Base-by-base conservation (phyloP, 805 yeast genomes). In the Cyberlindnera sargentensis region DNA sequence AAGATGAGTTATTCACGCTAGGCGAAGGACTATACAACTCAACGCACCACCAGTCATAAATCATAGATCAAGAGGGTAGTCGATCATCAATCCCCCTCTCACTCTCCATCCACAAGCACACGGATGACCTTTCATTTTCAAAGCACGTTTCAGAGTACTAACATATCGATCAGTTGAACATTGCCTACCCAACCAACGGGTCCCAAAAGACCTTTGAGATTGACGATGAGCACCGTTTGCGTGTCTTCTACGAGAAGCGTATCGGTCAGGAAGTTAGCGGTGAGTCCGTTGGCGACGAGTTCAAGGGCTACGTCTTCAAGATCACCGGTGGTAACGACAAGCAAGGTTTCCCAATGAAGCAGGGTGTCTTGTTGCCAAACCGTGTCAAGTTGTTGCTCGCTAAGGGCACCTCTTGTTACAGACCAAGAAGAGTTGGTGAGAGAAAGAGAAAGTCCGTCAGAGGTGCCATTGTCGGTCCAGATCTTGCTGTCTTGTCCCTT, bases 321-420 rank as follows among this genome's bases (percentile, higher is more conserved):
- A 90, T 93, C 74, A 76, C 97, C 64, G 99, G 99, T 71, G 99
- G 99, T 84, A 93, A 93, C 85, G 99, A 93, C 80, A 93, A 93
- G 80, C 99, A 93, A 81, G 99, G 99, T 80, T 93, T 93, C 96
- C 98, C 99, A 78, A 93, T 95, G 99, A 93, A 90, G 78, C 99
- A 95, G 78, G 99, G 99, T 84, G 99, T 93, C 59, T 78, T 93
- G 83, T 93, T 88, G 80, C 98, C 99, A 76, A 89, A 95, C 83
- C 95, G 99, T 84, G 98, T 93, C 65, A 89, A 86, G 73, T 82
- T 93, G 66, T 82, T 93, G 70, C 80, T 93, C 70, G 73, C 95
- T 63, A 82, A 88, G 76, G 96, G 91, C 67, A 84, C 78, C 79
- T 87, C 97, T 64, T 91, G 98, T 82, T 93, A 93, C 95, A 91